Percentiles rank a stretch among this genome's conserved stretches.
Evolutionary conservation across 1,139 yeast genomes (phyloP).

Genomic region (Wickerhamomyces sp.): DNA sequence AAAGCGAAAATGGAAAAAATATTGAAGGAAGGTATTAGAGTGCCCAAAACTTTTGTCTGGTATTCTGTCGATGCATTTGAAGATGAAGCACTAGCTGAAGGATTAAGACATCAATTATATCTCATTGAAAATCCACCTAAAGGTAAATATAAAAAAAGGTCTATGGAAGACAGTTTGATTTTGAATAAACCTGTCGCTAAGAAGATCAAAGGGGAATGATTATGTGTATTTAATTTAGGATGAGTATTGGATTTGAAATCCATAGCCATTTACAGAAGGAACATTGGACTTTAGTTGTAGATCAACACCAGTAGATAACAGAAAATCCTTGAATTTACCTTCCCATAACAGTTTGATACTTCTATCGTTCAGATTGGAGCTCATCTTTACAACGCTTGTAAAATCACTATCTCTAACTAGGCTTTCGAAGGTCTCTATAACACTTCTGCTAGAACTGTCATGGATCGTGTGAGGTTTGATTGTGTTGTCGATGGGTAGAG

Average conservation of each 20-base stretch:
- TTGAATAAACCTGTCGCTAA: conserved; percentile 1
- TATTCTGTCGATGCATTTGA: conserved; percentile 78
- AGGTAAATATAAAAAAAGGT: conserved; percentile 31
- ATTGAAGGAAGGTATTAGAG: conserved; percentile 55
- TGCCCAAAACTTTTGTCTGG: conserved; percentile 69
- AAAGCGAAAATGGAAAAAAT: conserved; percentile 58
- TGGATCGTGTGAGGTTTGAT: conserved; percentile 21
- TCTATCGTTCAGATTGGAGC: conserved; percentile 65
- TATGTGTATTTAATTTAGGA: conserved; percentile 8
- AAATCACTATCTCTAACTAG: conserved; percentile 51
- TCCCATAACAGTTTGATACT: conserved; percentile 76
- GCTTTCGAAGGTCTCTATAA: conserved; percentile 50
- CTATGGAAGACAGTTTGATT: conserved; percentile 4
- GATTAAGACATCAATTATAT: conserved; percentile 30
- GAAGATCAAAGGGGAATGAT: not conserved
- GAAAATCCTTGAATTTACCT: conserved; percentile 76
- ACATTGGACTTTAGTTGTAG: conserved; percentile 13
- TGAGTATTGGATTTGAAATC: conserved; percentile 20
- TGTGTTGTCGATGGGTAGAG: conserved; percentile 28
- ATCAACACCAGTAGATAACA: conserved; percentile 72
- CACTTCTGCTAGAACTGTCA: conserved; percentile 33
- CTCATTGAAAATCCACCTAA: conserved; percentile 35
- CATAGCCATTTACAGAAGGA: conserved; percentile 18
- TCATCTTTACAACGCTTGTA: conserved; percentile 68
- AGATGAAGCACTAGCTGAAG: conserved; percentile 47